Conservation (phyloP, 306 rosid species). For the Abrus pulchellus region DNA sequence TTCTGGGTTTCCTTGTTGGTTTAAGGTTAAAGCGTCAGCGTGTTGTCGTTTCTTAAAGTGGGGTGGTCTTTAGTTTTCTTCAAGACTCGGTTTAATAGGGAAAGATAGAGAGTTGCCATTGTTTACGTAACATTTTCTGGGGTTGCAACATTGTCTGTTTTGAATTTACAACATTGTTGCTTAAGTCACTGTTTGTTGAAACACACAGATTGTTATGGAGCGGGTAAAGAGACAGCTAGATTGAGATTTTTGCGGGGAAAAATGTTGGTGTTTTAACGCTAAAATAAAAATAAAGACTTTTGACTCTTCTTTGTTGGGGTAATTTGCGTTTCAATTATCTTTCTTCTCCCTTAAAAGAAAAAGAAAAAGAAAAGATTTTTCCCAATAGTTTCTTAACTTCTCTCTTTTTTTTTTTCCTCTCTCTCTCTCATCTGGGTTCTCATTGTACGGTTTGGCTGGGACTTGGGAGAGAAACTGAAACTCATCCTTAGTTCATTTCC, state of each 20-base stretch:
- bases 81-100: conserved; percentile 53
- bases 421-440: conserved; percentile 36
- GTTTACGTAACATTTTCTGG: conserved; percentile 37
- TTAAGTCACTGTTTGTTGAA: conserved; percentile 50
- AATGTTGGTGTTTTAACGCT: conserved; percentile 48
- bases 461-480: conserved; percentile 59
- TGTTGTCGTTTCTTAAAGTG: conserved; percentile 49
- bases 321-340: conserved; percentile 50
- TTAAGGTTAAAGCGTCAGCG: conserved; percentile 51
- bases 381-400: conserved; percentile 51
- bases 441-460: conserved; percentile 48
- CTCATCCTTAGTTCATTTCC: background rate
- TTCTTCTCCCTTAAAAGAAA: conserved; percentile 41
- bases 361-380: conserved; percentile 34
- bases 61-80: conserved; percentile 68
- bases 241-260: conserved; percentile 55
- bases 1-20: conserved; percentile 11
- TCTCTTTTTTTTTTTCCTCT: conserved; percentile 1
- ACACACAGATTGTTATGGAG: conserved; percentile 12
- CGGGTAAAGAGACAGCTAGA: conserved; percentile 40
- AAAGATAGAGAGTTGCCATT: conserved; percentile 19
- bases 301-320: conserved; percentile 41
- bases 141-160: conserved; percentile 21
- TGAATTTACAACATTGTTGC: conserved; percentile 53
- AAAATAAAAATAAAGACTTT: conserved; percentile 55